phyloP scores from a whole-genome alignment of 306 rosid species.

The Trifolium fragiferum region DNA sequence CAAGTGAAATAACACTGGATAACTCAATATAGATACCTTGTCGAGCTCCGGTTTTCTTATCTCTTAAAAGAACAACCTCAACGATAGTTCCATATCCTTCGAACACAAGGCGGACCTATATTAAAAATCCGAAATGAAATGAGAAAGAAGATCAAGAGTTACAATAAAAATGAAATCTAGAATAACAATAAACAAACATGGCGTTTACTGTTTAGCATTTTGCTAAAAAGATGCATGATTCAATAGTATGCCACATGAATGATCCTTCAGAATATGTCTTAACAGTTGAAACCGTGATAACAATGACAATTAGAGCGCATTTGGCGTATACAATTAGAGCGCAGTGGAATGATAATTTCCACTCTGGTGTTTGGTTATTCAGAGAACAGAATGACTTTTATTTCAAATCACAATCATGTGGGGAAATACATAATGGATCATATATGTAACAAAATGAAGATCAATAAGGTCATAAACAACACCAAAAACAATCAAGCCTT shows the following conservation, averaged over 20 bases:
- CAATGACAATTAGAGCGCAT: slow-evolving; percentile 8
- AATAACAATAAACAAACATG: too few species aligned
- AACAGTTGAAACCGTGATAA: neutral
- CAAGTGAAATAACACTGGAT: slow-evolving; percentile 15
- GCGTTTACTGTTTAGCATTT: slow-evolving; percentile 14
- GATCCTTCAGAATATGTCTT: too few species aligned
- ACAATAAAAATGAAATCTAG: too few species aligned
- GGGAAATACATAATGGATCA: neutral
- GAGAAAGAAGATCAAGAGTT: too few species aligned
- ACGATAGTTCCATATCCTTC: slow-evolving; percentile 73
- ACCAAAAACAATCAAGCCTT: too few species aligned
- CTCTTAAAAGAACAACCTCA: slow-evolving; percentile 76
- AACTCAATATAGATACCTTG: slow-evolving; percentile 61
- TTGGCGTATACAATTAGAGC: slow-evolving; percentile 2
- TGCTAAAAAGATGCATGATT: slow-evolving; percentile 14
- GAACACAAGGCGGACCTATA: slow-evolving; percentile 72
- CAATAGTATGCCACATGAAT: neutral
- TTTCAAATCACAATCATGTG: slow-evolving; percentile 2
- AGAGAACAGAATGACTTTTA: neutral
- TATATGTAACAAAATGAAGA: slow-evolving; percentile 28
- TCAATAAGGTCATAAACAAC: too few species aligned
- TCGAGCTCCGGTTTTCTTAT: slow-evolving; percentile 72
- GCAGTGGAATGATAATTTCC: neutral
- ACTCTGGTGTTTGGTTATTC: neutral
- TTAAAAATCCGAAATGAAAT: slow-evolving; percentile 8